Conservation (phyloP, 2,329 filamentous ascomycete species). For the Helminthosporium solani region DNA sequence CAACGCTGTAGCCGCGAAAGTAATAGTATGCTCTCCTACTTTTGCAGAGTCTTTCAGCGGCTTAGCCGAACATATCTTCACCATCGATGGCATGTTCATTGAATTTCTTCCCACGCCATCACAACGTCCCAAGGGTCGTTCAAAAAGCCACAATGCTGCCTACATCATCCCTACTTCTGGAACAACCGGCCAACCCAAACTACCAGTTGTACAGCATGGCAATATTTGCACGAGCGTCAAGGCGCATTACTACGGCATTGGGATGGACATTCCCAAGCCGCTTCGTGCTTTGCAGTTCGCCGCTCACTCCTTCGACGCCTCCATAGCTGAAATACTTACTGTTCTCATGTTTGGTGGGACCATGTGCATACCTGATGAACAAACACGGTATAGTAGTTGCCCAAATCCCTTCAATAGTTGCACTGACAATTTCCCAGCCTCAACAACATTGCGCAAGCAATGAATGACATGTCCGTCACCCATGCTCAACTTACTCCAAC, state of each 20-base stretch:
- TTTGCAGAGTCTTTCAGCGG: slow-evolving; percentile 5
- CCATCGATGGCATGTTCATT: slow-evolving; percentile 13
- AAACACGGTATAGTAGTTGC: slow-evolving; percentile 23
- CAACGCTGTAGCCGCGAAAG: slow-evolving; percentile 12
- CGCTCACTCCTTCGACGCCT: slow-evolving; percentile 27
- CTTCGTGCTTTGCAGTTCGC: slow-evolving; percentile 24
- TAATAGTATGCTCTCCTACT: slow-evolving; percentile 16
- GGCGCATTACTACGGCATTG: slow-evolving; percentile 16
- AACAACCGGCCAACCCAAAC: slow-evolving; percentile 25
- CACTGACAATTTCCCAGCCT: slow-evolving; percentile 21
- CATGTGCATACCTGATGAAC: slow-evolving; percentile 37
- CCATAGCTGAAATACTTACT: slow-evolving; percentile 20
- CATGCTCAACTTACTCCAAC: slow-evolving; percentile 23
- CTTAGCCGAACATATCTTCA: slow-evolving; percentile 10
- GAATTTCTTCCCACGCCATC: slow-evolving; percentile 7
- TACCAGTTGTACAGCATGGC: slow-evolving; percentile 22
- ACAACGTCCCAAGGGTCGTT: slow-evolving; percentile 6
- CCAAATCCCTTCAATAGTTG: too few species aligned
- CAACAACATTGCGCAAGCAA: slow-evolving; percentile 43
- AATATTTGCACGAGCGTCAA: slow-evolving; percentile 21
- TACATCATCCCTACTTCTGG: slow-evolving; percentile 29
- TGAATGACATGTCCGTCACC: slow-evolving; percentile 22
- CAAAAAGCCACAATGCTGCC: slow-evolving; percentile 19
- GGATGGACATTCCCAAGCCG: slow-evolving; percentile 13
- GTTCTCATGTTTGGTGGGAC: slow-evolving; percentile 24